Evolutionary conservation across 495 filamentous ascomycete genomes (phyloP), one percentile per base, ranked within the genome.

Genomic region (Lophiotrema nucula): DNA sequence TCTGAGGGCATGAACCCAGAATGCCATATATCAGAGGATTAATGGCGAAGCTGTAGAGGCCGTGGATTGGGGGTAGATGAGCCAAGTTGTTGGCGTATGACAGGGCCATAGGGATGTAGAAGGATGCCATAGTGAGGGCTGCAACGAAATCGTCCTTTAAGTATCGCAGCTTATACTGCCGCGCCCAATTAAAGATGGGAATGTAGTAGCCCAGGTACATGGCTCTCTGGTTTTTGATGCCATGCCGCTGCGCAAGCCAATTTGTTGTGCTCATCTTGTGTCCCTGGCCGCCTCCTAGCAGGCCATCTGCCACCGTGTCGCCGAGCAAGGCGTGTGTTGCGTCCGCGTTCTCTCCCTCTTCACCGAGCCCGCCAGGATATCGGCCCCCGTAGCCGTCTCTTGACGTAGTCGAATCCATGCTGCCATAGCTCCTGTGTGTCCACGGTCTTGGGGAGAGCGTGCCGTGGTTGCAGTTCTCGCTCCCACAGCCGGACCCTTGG

Each of bases 41-140:
- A 70, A 97, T 86, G 46, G 93, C 89, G 67, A 97, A 99, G 24
- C 85, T 84, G 69, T 97, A 97, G 19, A 99, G 79, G n/a, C 93
- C 93, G 67, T 95, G 90, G 72, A 97, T 90, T 0, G 93, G 86
- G 8, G 92, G 91, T 15, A 96, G 83, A 66, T 97, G 92, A 5
- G 86, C 93, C 35, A 99, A 83, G 70, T 97, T 99, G 24, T 87
- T 83, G n/a, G 92, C 90, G 56, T 91, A 81, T 3, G 92, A 97
- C 24, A 99, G 81, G 0, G 92, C 86, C 92, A 99, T 97, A 23
- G 93, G 93, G 33, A 99, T 88, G 67, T 99, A 99, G 75, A 99
- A 91, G 13, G 91, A 96, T 1, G 92, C 90, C 73, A 99, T 85
- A 1, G 93, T 97, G 49, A 97, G 70, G 42, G 88, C 80, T 12